These are phyloP conservation scores for Silene conica DNA, from an alignment of 148 eudicot genomes.

Conservation along the genomic window DNA sequence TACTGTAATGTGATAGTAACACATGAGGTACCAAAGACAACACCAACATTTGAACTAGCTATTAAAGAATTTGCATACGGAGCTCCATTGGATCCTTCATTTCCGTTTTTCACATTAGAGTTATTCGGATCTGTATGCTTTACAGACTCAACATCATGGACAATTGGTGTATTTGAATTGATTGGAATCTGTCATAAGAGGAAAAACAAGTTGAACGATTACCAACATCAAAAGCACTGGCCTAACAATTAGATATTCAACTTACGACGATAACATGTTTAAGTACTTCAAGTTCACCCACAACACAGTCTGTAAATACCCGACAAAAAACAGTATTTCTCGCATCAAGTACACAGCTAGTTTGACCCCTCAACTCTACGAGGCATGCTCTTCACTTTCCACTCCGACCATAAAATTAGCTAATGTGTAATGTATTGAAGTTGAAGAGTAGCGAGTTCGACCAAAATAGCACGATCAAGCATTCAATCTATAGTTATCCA, in stretches of 20 bases:
- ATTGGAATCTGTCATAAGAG: constrained; percentile 23
- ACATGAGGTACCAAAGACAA: not conserved
- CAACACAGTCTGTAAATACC: not conserved
- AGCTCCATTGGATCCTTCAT: too few relatives aligned
- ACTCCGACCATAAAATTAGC: too few relatives aligned
- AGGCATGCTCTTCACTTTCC: too few relatives aligned
- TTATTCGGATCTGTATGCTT: too few relatives aligned
- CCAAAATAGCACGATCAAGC: too few relatives aligned
- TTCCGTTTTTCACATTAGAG: too few relatives aligned
- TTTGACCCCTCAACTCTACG: too few relatives aligned
- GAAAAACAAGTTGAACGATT: not conserved
- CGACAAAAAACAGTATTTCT: too few relatives aligned
- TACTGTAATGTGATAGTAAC: too few relatives aligned
- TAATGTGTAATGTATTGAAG: too few relatives aligned
- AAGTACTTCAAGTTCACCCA: constrained; percentile 3
- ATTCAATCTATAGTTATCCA: too few relatives aligned
- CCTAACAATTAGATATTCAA: not conserved
- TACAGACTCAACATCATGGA: constrained; percentile 22
- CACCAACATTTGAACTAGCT: constrained; percentile 33
- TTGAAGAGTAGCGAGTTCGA: not conserved
- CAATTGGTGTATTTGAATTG: constrained; percentile 19
- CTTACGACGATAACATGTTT: not conserved
- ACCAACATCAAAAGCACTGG: constrained; percentile 6
- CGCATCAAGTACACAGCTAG: too few relatives aligned
- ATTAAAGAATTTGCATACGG: constrained; percentile 25